phyloP scores from a whole-genome alignment of 2,329 filamentous ascomycete species.

The Bipolaris bicolor region DNA sequence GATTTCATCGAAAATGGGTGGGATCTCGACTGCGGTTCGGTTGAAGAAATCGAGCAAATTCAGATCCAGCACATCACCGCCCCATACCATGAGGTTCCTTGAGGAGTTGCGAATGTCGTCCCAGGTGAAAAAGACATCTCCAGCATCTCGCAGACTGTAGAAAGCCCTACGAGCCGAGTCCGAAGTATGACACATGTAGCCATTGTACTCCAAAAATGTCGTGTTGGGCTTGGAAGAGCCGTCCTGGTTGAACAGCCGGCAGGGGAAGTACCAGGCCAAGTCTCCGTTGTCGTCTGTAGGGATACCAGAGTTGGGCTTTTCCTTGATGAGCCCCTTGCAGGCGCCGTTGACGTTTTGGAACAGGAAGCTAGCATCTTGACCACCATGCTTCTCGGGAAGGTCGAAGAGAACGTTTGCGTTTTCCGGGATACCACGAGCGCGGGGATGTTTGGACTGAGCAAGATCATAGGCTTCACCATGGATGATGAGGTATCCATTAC shows the following conservation, averaged over 20 bases:
- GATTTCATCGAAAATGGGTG: conserved; percentile 78
- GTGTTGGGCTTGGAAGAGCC: conserved; percentile 79
- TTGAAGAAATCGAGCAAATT: conserved; percentile 92
- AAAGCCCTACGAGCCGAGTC: conserved; percentile 71
- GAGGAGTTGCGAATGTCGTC: conserved; percentile 87
- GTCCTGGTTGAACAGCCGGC: conserved; percentile 89
- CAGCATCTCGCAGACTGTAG: conserved; percentile 72
- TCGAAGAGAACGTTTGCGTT: conserved; percentile 86
- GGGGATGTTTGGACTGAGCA: conserved; percentile 75
- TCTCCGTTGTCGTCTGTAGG: conserved; percentile 73
- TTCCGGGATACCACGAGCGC: conserved; percentile 76
- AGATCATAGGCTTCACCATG: conserved; percentile 91
- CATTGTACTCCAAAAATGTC: conserved; percentile 76
- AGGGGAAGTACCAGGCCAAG: conserved; percentile 97
- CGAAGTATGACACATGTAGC: conserved; percentile 89
- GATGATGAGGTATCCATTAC: conserved; percentile 88
- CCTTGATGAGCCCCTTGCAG: conserved; percentile 88
- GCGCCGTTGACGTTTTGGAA: conserved; percentile 99
- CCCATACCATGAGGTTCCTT: conserved; percentile 92
- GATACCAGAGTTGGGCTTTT: conserved; percentile 73
- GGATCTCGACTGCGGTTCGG: conserved; percentile 74
- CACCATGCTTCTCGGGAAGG: conserved; percentile 78
- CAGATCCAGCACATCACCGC: conserved; percentile 89
- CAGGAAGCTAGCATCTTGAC: conserved; percentile 93
- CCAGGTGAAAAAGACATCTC: conserved; percentile 97